Conservation (phyloP, 805 yeast genomes). For the Yarrowia porcina region DNA sequence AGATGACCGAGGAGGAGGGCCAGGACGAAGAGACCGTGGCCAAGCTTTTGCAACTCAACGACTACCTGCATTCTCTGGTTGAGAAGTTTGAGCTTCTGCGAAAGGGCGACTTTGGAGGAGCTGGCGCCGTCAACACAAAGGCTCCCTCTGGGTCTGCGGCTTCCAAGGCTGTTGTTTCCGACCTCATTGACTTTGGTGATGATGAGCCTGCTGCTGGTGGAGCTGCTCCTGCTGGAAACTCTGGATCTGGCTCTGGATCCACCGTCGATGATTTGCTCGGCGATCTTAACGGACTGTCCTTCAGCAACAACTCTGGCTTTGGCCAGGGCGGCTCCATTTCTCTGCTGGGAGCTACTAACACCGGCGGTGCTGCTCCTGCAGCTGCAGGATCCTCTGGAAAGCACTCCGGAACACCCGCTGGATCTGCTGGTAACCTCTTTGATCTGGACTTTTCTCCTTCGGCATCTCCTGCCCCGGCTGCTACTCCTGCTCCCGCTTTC, state of each 20-base stretch:
- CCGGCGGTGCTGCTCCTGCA: constrained; percentile 33
- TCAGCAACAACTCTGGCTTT: constrained; percentile 45
- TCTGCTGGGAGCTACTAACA: constrained; percentile 38
- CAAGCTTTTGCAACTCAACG: constrained; percentile 67
- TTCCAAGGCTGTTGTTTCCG: constrained; percentile 3
- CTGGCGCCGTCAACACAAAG: constrained; percentile 41
- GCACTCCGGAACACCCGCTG: constrained; percentile 22
- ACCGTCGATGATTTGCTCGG: constrained; percentile 66
- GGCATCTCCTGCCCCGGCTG: constrained; percentile 26
- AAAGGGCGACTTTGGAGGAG: constrained; percentile 58
- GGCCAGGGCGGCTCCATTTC: constrained; percentile 56
- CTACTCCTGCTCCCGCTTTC: constrained; percentile 28
- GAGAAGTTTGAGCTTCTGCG: constrained; percentile 64
- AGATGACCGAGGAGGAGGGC: constrained; percentile 72
- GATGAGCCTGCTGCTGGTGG: constrained; percentile 36
- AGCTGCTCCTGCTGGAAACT: constrained; percentile 28
- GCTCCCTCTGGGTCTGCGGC: constrained; percentile 42
- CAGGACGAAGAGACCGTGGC: constrained; percentile 62
- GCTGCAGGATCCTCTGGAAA: constrained; percentile 20
- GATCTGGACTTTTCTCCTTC: constrained; percentile 29
- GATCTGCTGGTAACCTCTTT: constrained; percentile 29
- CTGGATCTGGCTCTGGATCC: constrained; percentile 34
- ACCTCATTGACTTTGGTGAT: constrained; percentile 75
- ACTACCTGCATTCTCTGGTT: constrained; percentile 65
- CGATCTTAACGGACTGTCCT: constrained; percentile 67